Conservation (phyloP, 768 basidiomycete genomes). For the Coprinopsis marcescibilis region DNA sequence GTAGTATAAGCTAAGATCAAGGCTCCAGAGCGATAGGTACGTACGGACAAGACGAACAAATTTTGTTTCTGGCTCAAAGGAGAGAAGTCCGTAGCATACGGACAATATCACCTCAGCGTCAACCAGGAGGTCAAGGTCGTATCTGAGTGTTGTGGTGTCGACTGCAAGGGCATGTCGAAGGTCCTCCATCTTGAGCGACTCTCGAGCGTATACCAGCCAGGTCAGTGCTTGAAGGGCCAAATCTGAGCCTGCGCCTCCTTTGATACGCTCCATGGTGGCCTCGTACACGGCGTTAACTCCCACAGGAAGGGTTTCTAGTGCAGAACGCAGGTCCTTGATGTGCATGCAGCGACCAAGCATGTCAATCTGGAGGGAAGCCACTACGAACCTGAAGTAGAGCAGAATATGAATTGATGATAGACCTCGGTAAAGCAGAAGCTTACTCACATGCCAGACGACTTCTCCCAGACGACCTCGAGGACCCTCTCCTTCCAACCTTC, state of each 20-base stretch:
- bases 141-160: background rate
- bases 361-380: background rate
- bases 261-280: background rate
- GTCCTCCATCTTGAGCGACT: background rate
- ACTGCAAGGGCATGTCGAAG: background rate
- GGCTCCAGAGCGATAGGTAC: background rate
- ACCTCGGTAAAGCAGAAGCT: background rate
- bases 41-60: background rate
- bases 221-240: background rate
- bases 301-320: background rate
- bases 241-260: no score
- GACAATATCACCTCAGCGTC: background rate
- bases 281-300: background rate
- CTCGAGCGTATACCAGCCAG: background rate
- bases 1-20: background rate
- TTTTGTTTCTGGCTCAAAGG: background rate
- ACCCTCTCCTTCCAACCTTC: no score
- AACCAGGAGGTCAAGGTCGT: background rate
- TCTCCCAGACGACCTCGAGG: no score
- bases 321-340: background rate
- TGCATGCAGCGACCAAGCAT: background rate
- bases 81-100: background rate
- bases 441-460: background rate
- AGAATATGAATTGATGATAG: background rate
- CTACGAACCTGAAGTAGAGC: background rate